Base-by-base conservation (phyloP, 441 rosid genomes). In the Melastoma candidum region DNA sequence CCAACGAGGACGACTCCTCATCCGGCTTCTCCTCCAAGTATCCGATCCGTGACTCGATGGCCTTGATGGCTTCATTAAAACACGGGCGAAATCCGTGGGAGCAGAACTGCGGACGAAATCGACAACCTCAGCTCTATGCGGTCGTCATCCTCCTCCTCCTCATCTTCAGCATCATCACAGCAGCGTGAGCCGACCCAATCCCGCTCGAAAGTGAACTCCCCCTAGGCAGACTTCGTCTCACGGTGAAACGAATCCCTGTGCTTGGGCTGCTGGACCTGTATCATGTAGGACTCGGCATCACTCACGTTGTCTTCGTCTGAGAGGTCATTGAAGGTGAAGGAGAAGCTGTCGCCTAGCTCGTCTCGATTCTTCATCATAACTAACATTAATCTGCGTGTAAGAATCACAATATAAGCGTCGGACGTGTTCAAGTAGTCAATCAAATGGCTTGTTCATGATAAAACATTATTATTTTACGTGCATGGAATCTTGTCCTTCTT, bases 261-360 rank as follows among this genome's bases (percentile, higher is more conserved):
- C 6, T 39, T 39, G 12, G 56, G 12, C 22, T 47, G 54, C 7
- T 39, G 54, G 41, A 58, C 46, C 62, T 58, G 41, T 4, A 58
- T 58, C 54, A 58, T 58, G 62, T 49, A 58, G 7, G 62, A 58
- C 43, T 58, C 62, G 3, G 36, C 36, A 6, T 29, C 36, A 6
- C 36, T 29, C 3, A 3, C 7, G 36, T 29, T 2, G 36, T 29
- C 36, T 1, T 58, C 54, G 27, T 39, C 49, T 22, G 22, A 17
- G 43, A 25, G 12, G 62, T 58, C 62, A 29, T 26, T 39, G 48
- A 26, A 48, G 54, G 47, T 43, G 54, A 58, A 49, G 48, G 62
- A 36, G 62, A 58, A 58, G 62, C 54, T 58, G 17, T 58, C 62
- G n/a, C 56, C 56, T 36, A 36, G 25, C 45, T 52, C 12, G 14